Evolutionary conservation across 345 rosid genomes (phyloP).

Genomic region (Bruguiera sexangula): DNA sequence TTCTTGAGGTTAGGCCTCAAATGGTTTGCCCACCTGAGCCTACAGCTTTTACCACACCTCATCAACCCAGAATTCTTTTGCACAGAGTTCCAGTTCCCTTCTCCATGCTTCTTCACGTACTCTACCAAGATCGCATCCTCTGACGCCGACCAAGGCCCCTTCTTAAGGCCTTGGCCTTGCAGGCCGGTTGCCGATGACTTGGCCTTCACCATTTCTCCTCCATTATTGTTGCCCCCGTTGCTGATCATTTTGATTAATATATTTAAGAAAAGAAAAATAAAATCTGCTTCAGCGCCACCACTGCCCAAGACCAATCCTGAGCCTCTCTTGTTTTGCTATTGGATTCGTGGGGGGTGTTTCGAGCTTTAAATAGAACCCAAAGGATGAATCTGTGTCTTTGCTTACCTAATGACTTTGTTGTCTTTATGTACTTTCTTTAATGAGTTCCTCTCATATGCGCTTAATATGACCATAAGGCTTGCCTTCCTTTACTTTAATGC

Average conservation of each 20-base stretch:
- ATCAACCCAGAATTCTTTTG: conserved; percentile 63
- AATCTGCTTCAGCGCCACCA: background rate
- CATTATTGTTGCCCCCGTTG: background rate
- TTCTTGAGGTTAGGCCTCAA: conserved; percentile 82
- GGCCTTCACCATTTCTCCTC: conserved; percentile 4
- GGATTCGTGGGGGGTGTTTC: background rate
- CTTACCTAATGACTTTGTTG: conserved; percentile 5
- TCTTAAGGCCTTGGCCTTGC: conserved; percentile 44
- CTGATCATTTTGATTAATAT: conserved; percentile 19
- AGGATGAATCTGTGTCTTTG: background rate
- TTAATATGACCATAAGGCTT: background rate
- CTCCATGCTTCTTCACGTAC: conserved; percentile 67
- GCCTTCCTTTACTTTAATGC: background rate
- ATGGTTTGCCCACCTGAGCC: conserved; percentile 91
- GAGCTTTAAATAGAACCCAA: conserved; percentile 13
- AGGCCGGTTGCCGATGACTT: conserved; percentile 6
- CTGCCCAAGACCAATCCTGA: background rate
- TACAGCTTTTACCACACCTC: conserved; percentile 87
- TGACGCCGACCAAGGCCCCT: conserved; percentile 80
- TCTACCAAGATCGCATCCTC: conserved; percentile 74
- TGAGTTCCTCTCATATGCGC: conserved; percentile 1
- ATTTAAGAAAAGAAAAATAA: background rate
- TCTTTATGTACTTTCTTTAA: conserved; percentile 11
- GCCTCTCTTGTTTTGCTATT: background rate
- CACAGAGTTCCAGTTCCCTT: conserved; percentile 86